A percentile compares a stretch with the other conserved stretches of the same genome.
Conservation (phyloP, 306 rosid species). For the Glycine soja region DNA sequence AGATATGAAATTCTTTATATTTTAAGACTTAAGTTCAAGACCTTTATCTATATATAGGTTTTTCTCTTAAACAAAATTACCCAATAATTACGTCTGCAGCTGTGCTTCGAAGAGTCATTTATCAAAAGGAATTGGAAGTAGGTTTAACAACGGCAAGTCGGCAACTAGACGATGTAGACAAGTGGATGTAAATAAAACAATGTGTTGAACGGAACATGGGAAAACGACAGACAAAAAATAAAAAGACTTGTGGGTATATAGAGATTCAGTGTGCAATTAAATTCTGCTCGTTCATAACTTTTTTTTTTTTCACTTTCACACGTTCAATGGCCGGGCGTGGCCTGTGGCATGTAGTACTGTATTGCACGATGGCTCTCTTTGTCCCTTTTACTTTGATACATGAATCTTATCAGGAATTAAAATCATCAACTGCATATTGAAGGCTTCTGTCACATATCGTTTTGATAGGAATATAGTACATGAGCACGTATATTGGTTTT, state of each 20-base stretch:
- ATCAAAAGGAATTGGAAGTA: background rate
- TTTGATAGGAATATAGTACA: background rate
- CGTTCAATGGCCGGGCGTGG: conserved; percentile 8
- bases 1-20: too few species aligned
- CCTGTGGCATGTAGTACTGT: background rate
- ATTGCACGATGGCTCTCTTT: background rate
- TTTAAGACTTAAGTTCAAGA: too few species aligned
- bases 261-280: too few species aligned
- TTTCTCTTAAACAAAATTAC: too few species aligned
- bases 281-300: conserved; percentile 10
- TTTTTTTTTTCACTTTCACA: background rate
- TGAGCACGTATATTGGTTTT: background rate
- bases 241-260: too few species aligned
- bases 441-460: background rate
- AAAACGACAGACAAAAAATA: too few species aligned
- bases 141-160: conserved; percentile 2
- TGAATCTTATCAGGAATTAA: background rate
- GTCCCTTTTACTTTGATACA: conserved; percentile 9
- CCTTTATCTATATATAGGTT: too few species aligned
- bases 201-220: background rate
- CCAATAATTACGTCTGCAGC: too few species aligned
- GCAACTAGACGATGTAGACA: background rate
- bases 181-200: background rate
- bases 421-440: too few species aligned
- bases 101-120: background rate